Conservation (phyloP, 805 yeast species). For the Lipomyces chichibuensis region DNA sequence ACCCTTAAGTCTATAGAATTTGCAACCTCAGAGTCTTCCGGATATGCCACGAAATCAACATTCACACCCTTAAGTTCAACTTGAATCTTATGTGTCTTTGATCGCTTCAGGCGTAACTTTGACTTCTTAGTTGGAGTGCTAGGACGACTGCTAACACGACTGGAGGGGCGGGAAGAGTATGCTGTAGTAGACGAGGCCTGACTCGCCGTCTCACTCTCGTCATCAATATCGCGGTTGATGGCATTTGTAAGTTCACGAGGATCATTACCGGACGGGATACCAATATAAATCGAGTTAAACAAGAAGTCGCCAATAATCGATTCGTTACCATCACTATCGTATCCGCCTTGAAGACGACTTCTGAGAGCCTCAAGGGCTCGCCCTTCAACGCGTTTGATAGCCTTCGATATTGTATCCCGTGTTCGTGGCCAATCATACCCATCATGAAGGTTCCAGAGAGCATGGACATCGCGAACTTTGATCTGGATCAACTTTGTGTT, state of each 20-base stretch:
- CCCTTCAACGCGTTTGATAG: constrained; percentile 63
- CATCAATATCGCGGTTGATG: constrained; percentile 58
- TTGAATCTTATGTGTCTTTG: constrained; percentile 60
- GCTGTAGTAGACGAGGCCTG: constrained; percentile 29
- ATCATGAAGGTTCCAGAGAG: constrained; percentile 61
- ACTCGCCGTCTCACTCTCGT: constrained; percentile 39
- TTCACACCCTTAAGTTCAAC: constrained; percentile 60
- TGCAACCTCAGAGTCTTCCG: constrained; percentile 47
- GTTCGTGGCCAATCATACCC: constrained; percentile 94
- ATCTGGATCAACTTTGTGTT: constrained; percentile 16
- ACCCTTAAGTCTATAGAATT: constrained; percentile 52
- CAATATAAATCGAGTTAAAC: constrained; percentile 78
- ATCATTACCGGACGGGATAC: constrained; percentile 55
- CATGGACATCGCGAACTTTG: constrained; percentile 32
- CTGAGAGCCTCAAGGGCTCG: constrained; percentile 47
- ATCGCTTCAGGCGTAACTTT: constrained; percentile 65
- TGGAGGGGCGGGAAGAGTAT: constrained; percentile 11
- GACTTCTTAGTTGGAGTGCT: constrained; percentile 28
- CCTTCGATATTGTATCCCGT: constrained; percentile 63
- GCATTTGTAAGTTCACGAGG: constrained; percentile 46
- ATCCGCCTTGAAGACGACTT: constrained; percentile 21
- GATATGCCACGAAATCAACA: constrained; percentile 51
- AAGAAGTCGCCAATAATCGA: constrained; percentile 61
- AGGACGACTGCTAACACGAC: constrained; percentile 12
- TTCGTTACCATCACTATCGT: constrained; percentile 30